phyloP scores from a whole-genome alignment of 148 eudicot genomes.

The Rhododendron simsii region DNA sequence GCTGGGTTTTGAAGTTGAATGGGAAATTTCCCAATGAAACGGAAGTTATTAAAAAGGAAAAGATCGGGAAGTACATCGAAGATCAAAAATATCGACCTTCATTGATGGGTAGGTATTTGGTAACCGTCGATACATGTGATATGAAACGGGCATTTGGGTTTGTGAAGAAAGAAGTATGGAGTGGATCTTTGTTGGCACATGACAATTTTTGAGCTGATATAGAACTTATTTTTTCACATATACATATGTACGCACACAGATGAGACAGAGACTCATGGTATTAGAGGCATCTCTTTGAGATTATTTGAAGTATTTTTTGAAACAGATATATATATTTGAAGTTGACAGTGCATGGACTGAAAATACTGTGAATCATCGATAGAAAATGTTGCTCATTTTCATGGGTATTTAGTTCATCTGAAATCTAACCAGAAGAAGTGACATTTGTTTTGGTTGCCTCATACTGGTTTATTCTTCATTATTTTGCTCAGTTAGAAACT shows the following conservation, averaged over 20 bases:
- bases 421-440: neutral
- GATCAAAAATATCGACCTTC: neutral
- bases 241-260: neutral
- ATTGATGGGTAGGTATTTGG: neutral
- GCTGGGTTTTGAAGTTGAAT: neutral
- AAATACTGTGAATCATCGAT: neutral
- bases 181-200: neutral
- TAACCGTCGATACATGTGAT: neutral
- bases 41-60: neutral
- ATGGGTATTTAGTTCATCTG: neutral
- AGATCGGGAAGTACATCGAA: neutral
- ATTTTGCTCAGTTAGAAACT: neutral
- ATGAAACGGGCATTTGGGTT: neutral
- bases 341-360: neutral
- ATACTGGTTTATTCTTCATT: neutral
- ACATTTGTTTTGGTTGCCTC: neutral
- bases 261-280: neutral
- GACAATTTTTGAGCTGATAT: constrained; percentile 5
- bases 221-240: neutral
- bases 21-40: neutral
- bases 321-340: neutral
- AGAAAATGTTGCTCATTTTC: neutral
- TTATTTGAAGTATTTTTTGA: neutral
- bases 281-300: neutral
- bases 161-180: neutral